These are phyloP conservation scores for Aspergillus caelatus DNA, from an alignment of 2,329 filamentous ascomycete species.

Conservation along the genomic window DNA sequence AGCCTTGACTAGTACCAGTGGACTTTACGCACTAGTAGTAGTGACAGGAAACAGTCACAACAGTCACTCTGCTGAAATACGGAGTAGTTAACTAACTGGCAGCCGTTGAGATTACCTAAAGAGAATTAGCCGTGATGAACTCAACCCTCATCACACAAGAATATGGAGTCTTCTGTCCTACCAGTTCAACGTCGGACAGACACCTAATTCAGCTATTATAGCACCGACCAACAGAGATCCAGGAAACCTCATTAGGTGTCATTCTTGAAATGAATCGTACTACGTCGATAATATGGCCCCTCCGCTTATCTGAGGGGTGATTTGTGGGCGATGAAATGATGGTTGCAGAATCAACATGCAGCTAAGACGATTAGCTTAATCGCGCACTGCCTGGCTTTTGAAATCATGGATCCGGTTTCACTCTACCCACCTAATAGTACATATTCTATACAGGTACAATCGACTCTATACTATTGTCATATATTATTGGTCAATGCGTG, in stretches of 20 bases:
- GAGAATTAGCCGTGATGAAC: background rate
- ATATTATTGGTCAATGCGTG: background rate
- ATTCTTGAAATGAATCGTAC: background rate
- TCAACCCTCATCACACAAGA: background rate
- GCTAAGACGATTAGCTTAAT: constrained; percentile 2
- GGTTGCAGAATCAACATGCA: constrained; percentile 1
- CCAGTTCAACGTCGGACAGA: background rate
- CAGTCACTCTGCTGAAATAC: background rate
- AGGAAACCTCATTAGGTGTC: background rate
- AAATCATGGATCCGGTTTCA: background rate
- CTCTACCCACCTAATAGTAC: background rate
- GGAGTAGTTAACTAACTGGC: background rate
- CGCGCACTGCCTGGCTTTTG: background rate
- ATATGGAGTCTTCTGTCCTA: background rate
- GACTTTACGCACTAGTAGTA: background rate
- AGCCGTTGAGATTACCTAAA: constrained; percentile 7
- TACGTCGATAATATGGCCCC: background rate
- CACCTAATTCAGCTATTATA: background rate
- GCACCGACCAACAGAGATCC: background rate
- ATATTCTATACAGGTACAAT: background rate
- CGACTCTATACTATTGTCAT: background rate
- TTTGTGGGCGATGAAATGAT: background rate
- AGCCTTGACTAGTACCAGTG: background rate
- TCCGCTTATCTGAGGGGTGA: background rate
- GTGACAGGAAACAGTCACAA: constrained; percentile 5